Evolutionary conservation across 257 asterid genomes (phyloP), one percentile per base, ranked within the genome.

Genomic region (Leptodermis oblonga): DNA sequence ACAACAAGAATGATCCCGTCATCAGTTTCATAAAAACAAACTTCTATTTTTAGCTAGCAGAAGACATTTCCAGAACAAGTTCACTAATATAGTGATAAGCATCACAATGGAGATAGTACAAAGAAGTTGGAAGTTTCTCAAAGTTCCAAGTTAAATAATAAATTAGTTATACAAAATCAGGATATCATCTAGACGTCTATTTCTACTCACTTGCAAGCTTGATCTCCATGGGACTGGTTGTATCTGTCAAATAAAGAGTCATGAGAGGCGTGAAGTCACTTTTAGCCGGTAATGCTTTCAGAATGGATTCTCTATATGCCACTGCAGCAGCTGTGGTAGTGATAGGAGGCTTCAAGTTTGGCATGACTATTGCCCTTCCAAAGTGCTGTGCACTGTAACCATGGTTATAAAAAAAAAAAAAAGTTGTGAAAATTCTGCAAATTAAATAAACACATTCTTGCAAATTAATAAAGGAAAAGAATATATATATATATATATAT

Each of bases 291-390:
- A 88, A 70, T 71, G 90, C 86, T 73, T 86, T 85, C 88, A 87
- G 70, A 73, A 93, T 90, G 14, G 86, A 82, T 51, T 86, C 81
- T 52, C 84, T 88, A 67, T 93, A 93, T 67, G 87, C 85, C 72
- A 88, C 49, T 25, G 96, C 99, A 72, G 89, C 91, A 63, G 88
- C 83, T 34, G 97, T 85, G 73, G 95, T 90, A 74, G 96, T 90
- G 80, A 93, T 71, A 5, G 97, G 96, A 74, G 97, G 99, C 73
- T 82, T 90, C 79, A 88, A 75, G 78, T 93, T 90, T 56, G 99
- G 99, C 99, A 93, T 90, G 67, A 93, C 77, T 73, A 93, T 87
- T 77, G 99, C 99, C 82, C 99, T 90, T 70, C 90, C 88, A 77
- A 90, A 90, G 77, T 87, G 83, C 36, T 81, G 73, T 39, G 97